Evolutionary conservation across 768 basidiomycete genomes (phyloP).

Genomic region (Fomitopsis pulvina): DNA sequence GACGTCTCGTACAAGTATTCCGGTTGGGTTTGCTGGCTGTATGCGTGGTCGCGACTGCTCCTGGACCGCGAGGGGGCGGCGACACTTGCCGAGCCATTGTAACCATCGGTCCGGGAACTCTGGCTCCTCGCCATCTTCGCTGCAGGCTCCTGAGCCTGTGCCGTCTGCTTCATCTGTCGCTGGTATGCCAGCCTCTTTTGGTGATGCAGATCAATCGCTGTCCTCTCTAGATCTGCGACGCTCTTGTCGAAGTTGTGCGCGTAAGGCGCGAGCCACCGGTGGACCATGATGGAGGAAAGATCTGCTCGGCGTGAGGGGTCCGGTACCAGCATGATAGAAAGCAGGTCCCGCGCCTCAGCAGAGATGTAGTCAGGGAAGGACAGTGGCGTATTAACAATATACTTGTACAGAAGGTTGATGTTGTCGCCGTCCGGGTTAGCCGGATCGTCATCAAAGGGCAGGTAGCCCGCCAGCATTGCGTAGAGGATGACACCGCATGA

Average conservation of each 20-base stretch:
- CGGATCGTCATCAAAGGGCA: constrained; percentile 99
- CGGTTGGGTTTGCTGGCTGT: constrained; percentile 36
- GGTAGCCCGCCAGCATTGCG: constrained; percentile 94
- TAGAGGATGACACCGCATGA: constrained; percentile 93
- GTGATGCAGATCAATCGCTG: constrained; percentile 81
- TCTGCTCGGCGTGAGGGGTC: constrained; percentile 79
- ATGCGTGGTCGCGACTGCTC: constrained; percentile 42
- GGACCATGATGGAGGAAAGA: constrained; percentile 74
- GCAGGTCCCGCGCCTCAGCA: constrained; percentile 71
- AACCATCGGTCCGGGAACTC: constrained; percentile 48
- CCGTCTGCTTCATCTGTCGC: constrained; percentile 63
- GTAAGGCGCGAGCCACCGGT: constrained; percentile 78
- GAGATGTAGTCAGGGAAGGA: constrained; percentile 97
- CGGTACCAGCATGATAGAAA: constrained; percentile 91
- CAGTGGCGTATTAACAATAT: constrained; percentile 95
- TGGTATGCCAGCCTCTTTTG: constrained; percentile 79
- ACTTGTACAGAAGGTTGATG: constrained; percentile 97
- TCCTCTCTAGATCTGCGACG: constrained; percentile 73
- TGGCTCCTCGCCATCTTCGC: constrained; percentile 39
- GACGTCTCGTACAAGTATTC: constrained; percentile 75
- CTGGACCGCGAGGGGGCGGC: constrained; percentile 23
- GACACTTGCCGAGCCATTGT: constrained; percentile 25
- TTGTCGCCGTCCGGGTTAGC: constrained; percentile 99
- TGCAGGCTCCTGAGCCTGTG: constrained; percentile 24
- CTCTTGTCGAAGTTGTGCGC: constrained; percentile 54